phyloP scores from a whole-genome alignment of 176 grass and related monocot genomes.

The Rhipidocladum racemiflorum region DNA sequence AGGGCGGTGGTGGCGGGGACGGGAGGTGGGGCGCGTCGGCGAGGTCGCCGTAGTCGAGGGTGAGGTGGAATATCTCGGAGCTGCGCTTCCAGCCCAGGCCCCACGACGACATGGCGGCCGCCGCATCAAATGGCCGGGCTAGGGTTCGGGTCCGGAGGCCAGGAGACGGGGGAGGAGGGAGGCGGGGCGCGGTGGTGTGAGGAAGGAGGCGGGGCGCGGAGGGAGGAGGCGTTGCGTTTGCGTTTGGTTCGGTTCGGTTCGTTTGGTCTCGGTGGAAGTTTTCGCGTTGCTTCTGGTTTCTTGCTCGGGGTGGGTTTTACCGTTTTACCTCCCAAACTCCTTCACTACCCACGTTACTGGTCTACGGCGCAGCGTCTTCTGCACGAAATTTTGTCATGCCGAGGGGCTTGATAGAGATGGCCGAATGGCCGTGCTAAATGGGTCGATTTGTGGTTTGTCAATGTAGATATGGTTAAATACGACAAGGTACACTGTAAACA shows the following conservation, averaged over 20 bases:
- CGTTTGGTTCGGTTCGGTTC: conserved; percentile 6
- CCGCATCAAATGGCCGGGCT: conserved; percentile 49
- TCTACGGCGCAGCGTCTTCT: conserved; percentile 10
- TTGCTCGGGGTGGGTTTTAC: conserved; percentile 49
- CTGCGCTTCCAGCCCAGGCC: conserved; percentile 96
- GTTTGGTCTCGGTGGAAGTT: conserved; percentile 15
- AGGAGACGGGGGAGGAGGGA: conserved; percentile 12
- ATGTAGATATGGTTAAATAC: too few relatives aligned
- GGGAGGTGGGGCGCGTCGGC: conserved; percentile 3
- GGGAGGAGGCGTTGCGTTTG: conserved; percentile 7
- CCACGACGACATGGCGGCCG: conserved; percentile 84
- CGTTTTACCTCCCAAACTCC: conserved; percentile 42
- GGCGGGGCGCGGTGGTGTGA: background rate
- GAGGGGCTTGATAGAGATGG: too few relatives aligned
- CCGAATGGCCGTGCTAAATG: too few relatives aligned
- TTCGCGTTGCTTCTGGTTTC: background rate
- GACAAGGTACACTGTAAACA: too few relatives aligned
- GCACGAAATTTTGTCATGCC: conserved; percentile 8
- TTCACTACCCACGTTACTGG: conserved; percentile 19
- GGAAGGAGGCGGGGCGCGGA: background rate
- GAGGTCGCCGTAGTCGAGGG: conserved; percentile 82
- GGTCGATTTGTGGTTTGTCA: too few relatives aligned
- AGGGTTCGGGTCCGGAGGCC: conserved; percentile 23
- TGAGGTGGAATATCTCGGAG: conserved; percentile 96
- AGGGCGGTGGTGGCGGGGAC: background rate